Evolutionary conservation across 371 early-diverging fungal species (phyloP).

Genomic region (Sporodiniella umbellata): DNA sequence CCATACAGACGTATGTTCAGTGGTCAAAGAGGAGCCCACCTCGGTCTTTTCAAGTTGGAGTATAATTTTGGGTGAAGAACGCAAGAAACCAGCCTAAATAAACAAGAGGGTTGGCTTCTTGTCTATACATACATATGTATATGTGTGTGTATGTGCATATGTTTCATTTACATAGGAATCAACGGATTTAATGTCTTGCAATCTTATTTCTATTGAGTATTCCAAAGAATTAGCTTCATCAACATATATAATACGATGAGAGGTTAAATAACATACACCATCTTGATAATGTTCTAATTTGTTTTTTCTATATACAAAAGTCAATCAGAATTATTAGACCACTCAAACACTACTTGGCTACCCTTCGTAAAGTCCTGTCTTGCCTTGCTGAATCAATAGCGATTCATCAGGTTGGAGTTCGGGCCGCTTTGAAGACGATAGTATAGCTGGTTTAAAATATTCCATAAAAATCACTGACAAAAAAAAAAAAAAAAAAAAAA

Average conservation of each 20-base stretch:
- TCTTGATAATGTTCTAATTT: conserved; percentile 65
- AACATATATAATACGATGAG: conserved; percentile 77
- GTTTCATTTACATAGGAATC: conserved; percentile 56
- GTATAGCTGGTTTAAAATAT: conserved; percentile 45
- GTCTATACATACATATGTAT: too few relatives aligned
- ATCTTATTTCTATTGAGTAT: conserved; percentile 54
- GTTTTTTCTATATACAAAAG: conserved; percentile 28
- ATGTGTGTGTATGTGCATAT: too few relatives aligned
- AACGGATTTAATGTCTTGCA: conserved; percentile 46
- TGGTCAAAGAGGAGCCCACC: too few relatives aligned
- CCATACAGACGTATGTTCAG: too few relatives aligned
- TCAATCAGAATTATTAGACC: neutral
- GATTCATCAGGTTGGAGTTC: conserved; percentile 52
- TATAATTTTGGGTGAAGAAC: conserved; percentile 66
- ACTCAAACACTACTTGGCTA: conserved; percentile 13
- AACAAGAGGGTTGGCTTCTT: neutral
- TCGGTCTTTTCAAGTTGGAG: conserved; percentile 44
- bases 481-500: too few relatives aligned
- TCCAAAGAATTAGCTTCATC: conserved; percentile 55
- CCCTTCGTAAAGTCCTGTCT: conserved; percentile 75
- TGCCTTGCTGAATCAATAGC: conserved; percentile 54
- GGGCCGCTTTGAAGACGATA: conserved; percentile 62
- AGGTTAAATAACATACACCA: conserved; percentile 76
- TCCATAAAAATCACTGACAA: conserved; percentile 31
- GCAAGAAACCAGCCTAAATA: conserved; percentile 56